Conservation (phyloP, 2,329 filamentous ascomycete genomes). For the Diaporthe citrichinensis region DNA sequence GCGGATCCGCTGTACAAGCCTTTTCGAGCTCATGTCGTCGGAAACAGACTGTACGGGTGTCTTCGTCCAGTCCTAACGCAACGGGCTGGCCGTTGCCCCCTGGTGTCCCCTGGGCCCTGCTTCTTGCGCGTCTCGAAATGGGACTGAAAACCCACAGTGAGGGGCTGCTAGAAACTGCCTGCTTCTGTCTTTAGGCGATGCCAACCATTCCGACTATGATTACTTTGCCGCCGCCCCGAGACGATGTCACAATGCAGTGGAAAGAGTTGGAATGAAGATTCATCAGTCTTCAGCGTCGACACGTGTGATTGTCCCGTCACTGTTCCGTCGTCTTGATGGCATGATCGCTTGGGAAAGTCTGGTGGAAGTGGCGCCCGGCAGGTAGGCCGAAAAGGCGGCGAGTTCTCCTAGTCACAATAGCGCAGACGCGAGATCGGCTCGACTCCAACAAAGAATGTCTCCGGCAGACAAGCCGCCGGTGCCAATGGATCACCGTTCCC, state of each 20-base stretch:
- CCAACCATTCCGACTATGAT: background rate
- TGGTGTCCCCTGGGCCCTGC: slow-evolving; percentile 37
- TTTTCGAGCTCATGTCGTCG: slow-evolving; percentile 29
- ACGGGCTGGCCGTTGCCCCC: slow-evolving; percentile 36
- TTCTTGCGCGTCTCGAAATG: slow-evolving; percentile 37
- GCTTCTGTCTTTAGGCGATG: slow-evolving; percentile 20
- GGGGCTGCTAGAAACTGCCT: slow-evolving; percentile 39
- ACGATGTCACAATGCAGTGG: slow-evolving; percentile 7
- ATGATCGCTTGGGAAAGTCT: slow-evolving; percentile 14
- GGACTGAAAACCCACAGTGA: slow-evolving; percentile 37
- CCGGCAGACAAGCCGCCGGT: slow-evolving; percentile 25
- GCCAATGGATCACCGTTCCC: slow-evolving; percentile 21
- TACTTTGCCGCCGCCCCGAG: slow-evolving; percentile 7
- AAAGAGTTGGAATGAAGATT: background rate
- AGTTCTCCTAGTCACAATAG: slow-evolving; percentile 11
- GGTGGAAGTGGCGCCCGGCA: slow-evolving; percentile 7
- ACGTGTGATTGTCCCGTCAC: slow-evolving; percentile 23
- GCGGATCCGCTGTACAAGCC: slow-evolving; percentile 40
- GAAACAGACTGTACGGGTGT: slow-evolving; percentile 18
- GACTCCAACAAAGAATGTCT: slow-evolving; percentile 21
- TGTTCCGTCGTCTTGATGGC: slow-evolving; percentile 28
- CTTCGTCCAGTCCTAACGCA: slow-evolving; percentile 21
- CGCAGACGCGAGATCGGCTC: slow-evolving; percentile 34
- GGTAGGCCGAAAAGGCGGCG: slow-evolving; percentile 31
- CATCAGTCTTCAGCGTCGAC: background rate